Evolutionary conservation across 495 filamentous ascomycete genomes (phyloP), one percentile per base, ranked within the genome.

Genomic region (Annulohypoxylon stygium): DNA sequence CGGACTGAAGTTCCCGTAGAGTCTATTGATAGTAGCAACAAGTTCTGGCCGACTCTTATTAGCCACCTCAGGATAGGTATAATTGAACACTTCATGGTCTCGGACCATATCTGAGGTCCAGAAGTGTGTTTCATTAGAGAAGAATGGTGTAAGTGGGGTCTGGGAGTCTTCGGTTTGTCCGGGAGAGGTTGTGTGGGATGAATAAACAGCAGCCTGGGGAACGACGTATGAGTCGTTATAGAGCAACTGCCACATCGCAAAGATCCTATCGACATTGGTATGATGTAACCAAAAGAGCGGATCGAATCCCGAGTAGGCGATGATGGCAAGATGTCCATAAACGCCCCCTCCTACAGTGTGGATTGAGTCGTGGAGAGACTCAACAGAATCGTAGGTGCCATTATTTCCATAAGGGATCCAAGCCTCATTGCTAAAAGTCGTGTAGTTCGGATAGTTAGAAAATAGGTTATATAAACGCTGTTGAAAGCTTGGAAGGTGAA

Each of bases 221-320:
- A 80, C 76, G 3, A 93, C 84, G 66, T 84, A 89, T 57, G 83
- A 81, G 2, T 87, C 74, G 3, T 90, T 90, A 67, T 93, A 84
- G 11, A 92, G 72, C 0, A 84, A 82, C 79, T 94, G 91, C 91
- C 91, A 95, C 55, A 94, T 87, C 6, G 92, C 87, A 70, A 91
- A 89, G 51, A 88, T 78, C 3, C 92, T 86, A 73, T 95, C 93
- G 16, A 93, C 84, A 68, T 88, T 90, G 43, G 83, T 78, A 62
- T 87, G 84, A 59, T 94, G 92, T 3, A 94, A 80, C 79, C 88
- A 92, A 80, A 94, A 95, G 43, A 92, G 82, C 0, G 92, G 92
- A 74, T 94, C 92, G 70, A 92, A 94, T 14, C 88, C 87, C 4
- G 92, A 89, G 69, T 88, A 92, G 0, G 86, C 86, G 26, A 91